These are phyloP conservation scores for Chytriomyces sp. DNA, from an alignment of 192 early-diverging fungal genomes.

Conservation along the genomic window DNA sequence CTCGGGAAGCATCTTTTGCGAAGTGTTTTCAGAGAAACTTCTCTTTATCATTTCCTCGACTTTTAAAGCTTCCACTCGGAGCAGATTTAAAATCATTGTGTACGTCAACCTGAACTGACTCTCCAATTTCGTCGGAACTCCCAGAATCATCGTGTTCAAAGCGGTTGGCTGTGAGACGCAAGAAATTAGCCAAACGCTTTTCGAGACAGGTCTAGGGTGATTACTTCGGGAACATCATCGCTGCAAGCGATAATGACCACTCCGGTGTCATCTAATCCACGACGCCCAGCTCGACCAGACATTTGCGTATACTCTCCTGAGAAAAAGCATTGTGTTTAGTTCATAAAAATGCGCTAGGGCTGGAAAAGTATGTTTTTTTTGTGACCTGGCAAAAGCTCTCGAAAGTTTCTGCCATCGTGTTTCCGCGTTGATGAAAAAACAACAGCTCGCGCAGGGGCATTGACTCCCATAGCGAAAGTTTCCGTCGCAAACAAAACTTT, in stretches of 20 bases:
- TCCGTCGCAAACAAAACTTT: conserved; percentile 96
- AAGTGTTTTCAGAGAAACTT: conserved; percentile 89
- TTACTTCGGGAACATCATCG: conserved; percentile 64
- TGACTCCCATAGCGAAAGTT: conserved; percentile 99
- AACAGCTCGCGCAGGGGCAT: conserved; percentile 93
- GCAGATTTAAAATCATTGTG: conserved; percentile 96
- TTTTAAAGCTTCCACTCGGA: conserved; percentile 91
- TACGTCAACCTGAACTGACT: conserved; percentile 97
- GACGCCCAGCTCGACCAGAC: conserved; percentile 95
- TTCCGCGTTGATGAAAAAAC: conserved; percentile 92
- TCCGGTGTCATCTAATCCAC: conserved; percentile 90
- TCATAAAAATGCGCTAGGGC: conserved; percentile 10
- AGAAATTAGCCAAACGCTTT: neutral
- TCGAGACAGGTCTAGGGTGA: conserved; percentile 1
- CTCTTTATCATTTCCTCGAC: conserved; percentile 99
- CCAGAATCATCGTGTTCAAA: conserved; percentile 83
- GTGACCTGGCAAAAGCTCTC: conserved; percentile 84
- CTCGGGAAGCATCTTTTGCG: conserved; percentile 88
- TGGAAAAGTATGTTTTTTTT: neutral
- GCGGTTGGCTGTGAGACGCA: conserved; percentile 19
- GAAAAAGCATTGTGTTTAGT: conserved; percentile 13
- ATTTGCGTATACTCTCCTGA: conserved; percentile 98
- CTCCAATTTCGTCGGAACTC: conserved; percentile 85
- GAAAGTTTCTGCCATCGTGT: conserved; percentile 88
- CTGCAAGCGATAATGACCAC: conserved; percentile 85